A percentile compares a stretch with the other conserved stretches of the same genome.
Evolutionary conservation across 305 asterid species (phyloP).

Genomic region (Fraxinus sp.): DNA sequence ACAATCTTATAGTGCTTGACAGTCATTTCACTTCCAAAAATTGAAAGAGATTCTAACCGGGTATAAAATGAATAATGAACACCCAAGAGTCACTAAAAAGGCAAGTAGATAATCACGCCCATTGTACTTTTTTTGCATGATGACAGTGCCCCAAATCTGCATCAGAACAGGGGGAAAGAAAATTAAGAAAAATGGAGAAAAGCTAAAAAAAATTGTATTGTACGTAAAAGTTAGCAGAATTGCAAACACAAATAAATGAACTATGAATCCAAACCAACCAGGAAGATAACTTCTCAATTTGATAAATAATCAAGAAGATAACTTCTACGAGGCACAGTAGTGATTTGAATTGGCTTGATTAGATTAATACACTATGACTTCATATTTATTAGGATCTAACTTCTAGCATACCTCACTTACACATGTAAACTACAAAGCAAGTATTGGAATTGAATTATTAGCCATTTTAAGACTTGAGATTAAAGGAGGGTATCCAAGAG

Average conservation of each 20-base stretch:
- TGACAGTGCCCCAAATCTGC: constrained; percentile 95
- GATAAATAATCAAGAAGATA: neutral
- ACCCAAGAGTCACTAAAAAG: constrained; percentile 76
- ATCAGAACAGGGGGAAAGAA: constrained; percentile 20
- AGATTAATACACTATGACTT: neutral
- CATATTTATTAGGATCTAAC: neutral
- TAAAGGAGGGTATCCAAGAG: neutral
- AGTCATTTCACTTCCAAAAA: constrained; percentile 7
- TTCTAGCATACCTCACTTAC: neutral
- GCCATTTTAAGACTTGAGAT: neutral
- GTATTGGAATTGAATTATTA: neutral
- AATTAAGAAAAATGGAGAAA: constrained; percentile 13
- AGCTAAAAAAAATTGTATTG: neutral
- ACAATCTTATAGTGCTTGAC: neutral
- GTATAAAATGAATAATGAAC: constrained; percentile 83
- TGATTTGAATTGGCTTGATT: neutral
- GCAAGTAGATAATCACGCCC: constrained; percentile 78
- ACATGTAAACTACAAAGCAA: neutral
- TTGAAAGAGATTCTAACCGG: constrained; percentile 54
- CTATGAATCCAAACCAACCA: neutral
- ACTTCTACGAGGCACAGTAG: neutral
- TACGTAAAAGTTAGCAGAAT: neutral
- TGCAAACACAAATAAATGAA: neutral
- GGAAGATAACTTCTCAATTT: neutral
- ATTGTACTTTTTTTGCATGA: constrained; percentile 93